Base-by-base conservation (phyloP, 805 yeast species). In the Candida lessepsii region DNA sequence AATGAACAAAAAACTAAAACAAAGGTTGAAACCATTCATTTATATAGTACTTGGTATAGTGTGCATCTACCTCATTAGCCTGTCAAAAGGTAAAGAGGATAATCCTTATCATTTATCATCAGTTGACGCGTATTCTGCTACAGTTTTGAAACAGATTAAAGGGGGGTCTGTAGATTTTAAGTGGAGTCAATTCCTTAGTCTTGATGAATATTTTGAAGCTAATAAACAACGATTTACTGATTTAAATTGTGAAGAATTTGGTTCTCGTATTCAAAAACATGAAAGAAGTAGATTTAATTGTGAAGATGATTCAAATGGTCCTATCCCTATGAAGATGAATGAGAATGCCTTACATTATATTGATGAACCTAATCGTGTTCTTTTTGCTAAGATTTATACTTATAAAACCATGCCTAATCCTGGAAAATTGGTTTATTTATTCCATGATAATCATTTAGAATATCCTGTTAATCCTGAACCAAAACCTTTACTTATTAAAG, bases 361-460 rank as follows among this genome's bases (percentile, higher is more conserved):
- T 7, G 40, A 29, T 6, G 46, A 42, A 21, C 9, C 18, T 13
- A 24, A 42, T 20, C 38, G 51, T 26, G 36, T 25, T 14, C 37
- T 47, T 6, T 40, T 42, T 19, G 48, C 40, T 9, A 47, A 41
- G 17, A 29, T 33, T 28, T 37, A 40, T 24, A 15, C 41, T 2
- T 21, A 24, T 9, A 44, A 47, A 24, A 26, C 36, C 2, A 38
- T 42, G n/a, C 41, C 51, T 3, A 47, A 47, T 27, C 51, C 51
- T 3, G 13, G 24, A 2, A 28, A 42, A 7, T 38, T 47, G 23
- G 21, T 47, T n/a, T 47, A 45, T 25, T 32, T 47, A 9, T 47
- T 42, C 27, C 42, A 45, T 27, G 47, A 42, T 20, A 41, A 36
- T n/a, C 25, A 20, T 9, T n/a, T 45, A 13, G 30, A 34, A 16